These are phyloP conservation scores for Diplodia intermedia DNA, from an alignment of 2,329 filamentous ascomycete genomes.

Conservation along the genomic window DNA sequence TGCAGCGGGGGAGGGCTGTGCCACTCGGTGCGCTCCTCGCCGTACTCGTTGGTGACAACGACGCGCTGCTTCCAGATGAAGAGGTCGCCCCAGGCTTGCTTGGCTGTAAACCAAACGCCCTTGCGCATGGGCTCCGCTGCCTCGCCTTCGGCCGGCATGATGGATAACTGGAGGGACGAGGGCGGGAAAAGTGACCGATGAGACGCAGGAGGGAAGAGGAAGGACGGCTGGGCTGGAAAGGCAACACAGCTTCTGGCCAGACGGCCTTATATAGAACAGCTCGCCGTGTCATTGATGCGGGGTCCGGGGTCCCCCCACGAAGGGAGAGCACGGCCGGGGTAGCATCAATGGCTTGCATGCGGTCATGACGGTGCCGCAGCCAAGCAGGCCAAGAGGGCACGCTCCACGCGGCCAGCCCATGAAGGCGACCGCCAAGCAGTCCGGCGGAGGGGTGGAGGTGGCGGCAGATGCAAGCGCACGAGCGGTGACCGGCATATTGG, in stretches of 20 bases:
- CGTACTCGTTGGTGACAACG: slow-evolving; percentile 68
- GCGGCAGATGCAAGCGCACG: slow-evolving; percentile 9
- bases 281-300: neutral
- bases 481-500: slow-evolving; percentile 7
- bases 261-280: slow-evolving; percentile 4
- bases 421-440: slow-evolving; percentile 5
- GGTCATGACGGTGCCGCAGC: slow-evolving; percentile 14
- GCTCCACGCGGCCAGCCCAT: slow-evolving; percentile 18
- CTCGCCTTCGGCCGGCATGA: slow-evolving; percentile 42
- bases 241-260: neutral
- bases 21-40: slow-evolving; percentile 73
- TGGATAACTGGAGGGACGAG: slow-evolving; percentile 2
- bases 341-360: slow-evolving; percentile 19
- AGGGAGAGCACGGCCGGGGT: slow-evolving; percentile 26
- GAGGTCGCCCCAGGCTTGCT: slow-evolving; percentile 68
- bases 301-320: neutral
- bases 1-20: slow-evolving; percentile 68
- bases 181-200: neutral
- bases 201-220: neutral
- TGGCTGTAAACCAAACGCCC: slow-evolving; percentile 69
- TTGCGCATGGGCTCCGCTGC: slow-evolving; percentile 71
- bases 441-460: neutral
- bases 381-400: slow-evolving; percentile 29
- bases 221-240: slow-evolving; percentile 5
- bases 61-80: slow-evolving; percentile 79